Conservation (phyloP, 257 asterid genomes). For the Rhazya stricta region DNA sequence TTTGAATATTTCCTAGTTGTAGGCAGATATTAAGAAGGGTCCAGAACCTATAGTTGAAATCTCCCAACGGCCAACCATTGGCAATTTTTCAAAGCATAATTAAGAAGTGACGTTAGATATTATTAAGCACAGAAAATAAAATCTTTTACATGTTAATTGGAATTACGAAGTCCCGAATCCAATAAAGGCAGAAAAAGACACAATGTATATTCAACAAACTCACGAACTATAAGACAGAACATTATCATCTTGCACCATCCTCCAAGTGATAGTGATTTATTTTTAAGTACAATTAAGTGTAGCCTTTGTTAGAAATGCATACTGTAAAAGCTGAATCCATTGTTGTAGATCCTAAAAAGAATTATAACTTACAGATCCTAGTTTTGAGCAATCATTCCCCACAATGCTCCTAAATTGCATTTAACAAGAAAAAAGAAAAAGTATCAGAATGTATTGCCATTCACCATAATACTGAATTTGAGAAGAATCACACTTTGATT, state of each 20-base stretch:
- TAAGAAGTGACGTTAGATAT: not conserved
- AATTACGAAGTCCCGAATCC: not conserved
- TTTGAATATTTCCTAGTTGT: not conserved
- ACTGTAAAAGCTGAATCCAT: not conserved
- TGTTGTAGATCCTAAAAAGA: not conserved
- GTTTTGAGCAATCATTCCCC: not conserved
- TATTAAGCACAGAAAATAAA: not conserved
- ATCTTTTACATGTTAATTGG: not conserved
- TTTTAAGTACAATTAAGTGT: too few species aligned
- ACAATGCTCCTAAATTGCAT: not conserved
- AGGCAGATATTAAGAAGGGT: not conserved
- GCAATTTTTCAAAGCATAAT: not conserved
- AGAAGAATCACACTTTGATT: not conserved
- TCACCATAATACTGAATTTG: not conserved
- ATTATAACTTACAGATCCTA: not conserved
- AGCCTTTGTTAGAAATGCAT: not conserved
- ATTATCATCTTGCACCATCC: not conserved
- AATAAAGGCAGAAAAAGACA: not conserved
- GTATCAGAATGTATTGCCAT: not conserved
- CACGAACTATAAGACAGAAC: not conserved
- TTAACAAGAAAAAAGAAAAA: not conserved
- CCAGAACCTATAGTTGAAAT: not conserved
- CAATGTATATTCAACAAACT: not conserved
- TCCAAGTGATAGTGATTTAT: not conserved
- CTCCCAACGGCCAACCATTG: not conserved